Conservation (phyloP, 2,329 filamentous ascomycete species). For the Parastagonospora nodorum region DNA sequence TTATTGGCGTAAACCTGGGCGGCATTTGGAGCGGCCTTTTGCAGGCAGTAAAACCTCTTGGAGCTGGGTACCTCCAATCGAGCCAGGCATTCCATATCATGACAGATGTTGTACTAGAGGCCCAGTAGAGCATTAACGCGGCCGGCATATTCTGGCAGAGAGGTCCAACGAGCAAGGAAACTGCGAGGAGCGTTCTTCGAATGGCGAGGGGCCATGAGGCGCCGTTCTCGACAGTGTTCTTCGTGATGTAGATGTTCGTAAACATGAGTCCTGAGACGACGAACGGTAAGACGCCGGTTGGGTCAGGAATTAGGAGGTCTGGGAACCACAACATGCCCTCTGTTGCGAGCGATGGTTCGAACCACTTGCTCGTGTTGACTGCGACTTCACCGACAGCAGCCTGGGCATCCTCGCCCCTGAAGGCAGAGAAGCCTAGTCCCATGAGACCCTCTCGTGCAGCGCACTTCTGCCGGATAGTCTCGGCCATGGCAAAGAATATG, state of each 20-base stretch:
- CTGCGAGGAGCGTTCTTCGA: constrained; percentile 31
- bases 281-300: constrained; percentile 56
- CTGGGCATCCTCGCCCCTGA: constrained; percentile 7
- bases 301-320: constrained; percentile 60
- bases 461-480: constrained; percentile 44
- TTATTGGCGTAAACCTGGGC: constrained; percentile 5
- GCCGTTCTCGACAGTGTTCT: constrained; percentile 20
- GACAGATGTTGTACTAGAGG: constrained; percentile 39
- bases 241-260: constrained; percentile 49
- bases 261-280: constrained; percentile 56
- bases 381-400: constrained; percentile 10
- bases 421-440: constrained; percentile 22
- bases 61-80: constrained; percentile 35
- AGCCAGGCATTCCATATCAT: constrained; percentile 42
- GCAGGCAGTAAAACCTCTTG: constrained; percentile 29
- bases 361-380: constrained; percentile 25
- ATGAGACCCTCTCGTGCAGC: constrained; percentile 37
- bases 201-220: constrained; percentile 21
- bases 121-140: constrained; percentile 51
- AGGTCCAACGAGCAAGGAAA: constrained; percentile 40
- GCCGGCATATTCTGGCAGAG: constrained; percentile 45
- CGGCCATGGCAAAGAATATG: constrained; percentile 45
- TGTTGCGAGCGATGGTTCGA: constrained; percentile 57
- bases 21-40: constrained; percentile 34
- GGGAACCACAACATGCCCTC: constrained; percentile 68